These are phyloP conservation scores for Colletotrichum liaoningense DNA, from an alignment of 2,329 filamentous ascomycete genomes.

Conservation along the genomic window DNA sequence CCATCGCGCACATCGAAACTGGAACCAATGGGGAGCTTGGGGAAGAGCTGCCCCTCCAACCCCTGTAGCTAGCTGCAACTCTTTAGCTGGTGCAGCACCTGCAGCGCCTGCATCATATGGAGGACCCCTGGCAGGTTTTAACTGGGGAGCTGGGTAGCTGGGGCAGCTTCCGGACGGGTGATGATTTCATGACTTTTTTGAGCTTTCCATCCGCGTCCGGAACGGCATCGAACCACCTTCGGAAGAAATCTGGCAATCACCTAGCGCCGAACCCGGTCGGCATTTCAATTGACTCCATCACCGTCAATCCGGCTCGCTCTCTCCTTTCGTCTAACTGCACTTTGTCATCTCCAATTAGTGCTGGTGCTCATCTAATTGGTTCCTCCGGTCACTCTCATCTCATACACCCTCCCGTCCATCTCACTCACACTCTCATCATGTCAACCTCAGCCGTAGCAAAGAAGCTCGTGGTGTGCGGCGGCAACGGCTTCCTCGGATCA, in stretches of 20 bases:
- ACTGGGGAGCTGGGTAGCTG: conserved; percentile 17
- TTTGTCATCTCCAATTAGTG: background rate
- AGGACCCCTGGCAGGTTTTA: conserved; percentile 24
- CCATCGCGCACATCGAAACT: background rate
- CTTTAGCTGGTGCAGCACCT: background rate
- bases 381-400: background rate
- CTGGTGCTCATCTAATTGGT: background rate
- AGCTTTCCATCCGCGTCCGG: conserved; percentile 22
- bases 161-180: conserved; percentile 23
- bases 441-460: conserved; percentile 70
- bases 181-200: conserved; percentile 35
- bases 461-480: conserved; percentile 90
- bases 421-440: conserved; percentile 51
- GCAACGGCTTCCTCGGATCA: conserved; percentile 89
- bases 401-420: background rate
- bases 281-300: background rate
- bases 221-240: conserved; percentile 32
- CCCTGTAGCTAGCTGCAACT: conserved; percentile 16
- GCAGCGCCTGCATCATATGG: background rate
- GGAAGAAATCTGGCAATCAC: conserved; percentile 10
- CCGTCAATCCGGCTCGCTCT: conserved; percentile 5
- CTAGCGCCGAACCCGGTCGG: conserved; percentile 20
- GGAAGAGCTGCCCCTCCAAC: background rate
- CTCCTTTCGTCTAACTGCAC: background rate
- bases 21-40: conserved; percentile 26